Evolutionary conservation across 495 filamentous ascomycete genomes (phyloP), one percentile per base, ranked within the genome.

Genomic region (Astrocystis sublimbata): DNA sequence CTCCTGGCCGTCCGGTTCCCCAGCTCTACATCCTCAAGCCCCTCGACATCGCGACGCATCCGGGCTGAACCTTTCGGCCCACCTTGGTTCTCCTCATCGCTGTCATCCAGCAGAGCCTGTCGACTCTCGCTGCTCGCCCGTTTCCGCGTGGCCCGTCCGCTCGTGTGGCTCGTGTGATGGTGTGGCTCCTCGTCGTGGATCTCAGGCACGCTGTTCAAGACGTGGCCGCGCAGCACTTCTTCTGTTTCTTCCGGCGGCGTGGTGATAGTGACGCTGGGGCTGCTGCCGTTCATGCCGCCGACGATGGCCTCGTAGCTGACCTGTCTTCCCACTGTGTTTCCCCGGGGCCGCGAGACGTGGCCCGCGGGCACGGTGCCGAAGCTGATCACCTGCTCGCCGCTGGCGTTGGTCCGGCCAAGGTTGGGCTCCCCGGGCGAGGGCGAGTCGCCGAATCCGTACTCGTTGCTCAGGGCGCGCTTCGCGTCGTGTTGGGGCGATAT

Each of bases 361-460:
- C 52, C 51, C 2, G 61, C 64, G 1, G 58, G 13, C 42, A 71
- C 67, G 1, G 56, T 31, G 15, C 69, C 69, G 15, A 62, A 8
- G 57, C 49, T 65, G 24, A 71, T 33, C 0, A 65, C 54, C 33
- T 64, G 46, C 38, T 63, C 69, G 12, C 69, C 61, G 23, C 56
- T 53, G 2, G 43, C 38, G 1, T 38, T 47, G 23, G 33, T 46
- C 17, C 52, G 53, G 9, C 33, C 51, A n/a, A n/a, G n/a, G n/a
- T n/a, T n/a, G 2, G 40, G 33, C 26, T 57, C 53, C 6, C 58
- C 58, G 1, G 41, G 28, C 41, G 46, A 10, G 8, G 35, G 46
- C 17, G 42, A 4, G 17, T 65, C 66, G 47, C 43, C 46, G 71
- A 78, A 81, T 2, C 78, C 77, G 43, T 79, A 77, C 56, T 78